Conservation (phyloP, 1,284 basidiomycete species). For the Boletus austroedulis region DNA sequence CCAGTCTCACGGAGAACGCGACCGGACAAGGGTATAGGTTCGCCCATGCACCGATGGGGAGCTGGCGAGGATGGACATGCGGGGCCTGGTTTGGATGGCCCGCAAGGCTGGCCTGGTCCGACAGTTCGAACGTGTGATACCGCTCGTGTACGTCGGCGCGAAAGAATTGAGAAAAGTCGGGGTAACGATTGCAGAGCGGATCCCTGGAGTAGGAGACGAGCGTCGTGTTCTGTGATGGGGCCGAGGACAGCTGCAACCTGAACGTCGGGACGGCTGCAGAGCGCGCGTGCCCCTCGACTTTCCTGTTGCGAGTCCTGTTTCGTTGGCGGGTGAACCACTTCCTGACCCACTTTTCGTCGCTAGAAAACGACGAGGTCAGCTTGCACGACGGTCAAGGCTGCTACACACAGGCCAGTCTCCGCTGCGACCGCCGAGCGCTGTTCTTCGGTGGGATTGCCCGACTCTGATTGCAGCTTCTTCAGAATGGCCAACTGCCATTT, state of each 20-base stretch:
- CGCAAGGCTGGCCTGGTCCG: neutral
- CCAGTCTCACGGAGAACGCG: slow-evolving; percentile 22
- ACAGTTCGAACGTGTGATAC: slow-evolving; percentile 5
- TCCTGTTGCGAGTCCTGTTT: slow-evolving; percentile 22
- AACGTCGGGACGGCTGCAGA: slow-evolving; percentile 13
- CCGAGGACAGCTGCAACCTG: slow-evolving; percentile 15
- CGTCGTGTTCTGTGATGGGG: neutral
- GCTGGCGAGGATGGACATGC: neutral
- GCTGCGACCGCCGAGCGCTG: slow-evolving; percentile 23
- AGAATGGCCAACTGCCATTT: slow-evolving; percentile 35
- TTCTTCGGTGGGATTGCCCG: slow-evolving; percentile 22
- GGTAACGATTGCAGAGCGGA: slow-evolving; percentile 33
- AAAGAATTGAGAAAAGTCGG: slow-evolving; percentile 36
- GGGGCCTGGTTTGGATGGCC: neutral
- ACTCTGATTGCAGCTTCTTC: slow-evolving; percentile 24
- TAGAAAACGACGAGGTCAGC: slow-evolving; percentile 10
- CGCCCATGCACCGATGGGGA: neutral
- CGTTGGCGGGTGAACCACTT: slow-evolving; percentile 35
- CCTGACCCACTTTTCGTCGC: slow-evolving; percentile 31
- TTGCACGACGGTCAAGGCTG: neutral
- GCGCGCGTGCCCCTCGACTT: neutral
- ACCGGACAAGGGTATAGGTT: slow-evolving; percentile 18
- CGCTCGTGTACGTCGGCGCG: slow-evolving; percentile 13
- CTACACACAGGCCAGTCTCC: slow-evolving; percentile 35
- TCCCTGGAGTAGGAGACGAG: slow-evolving; percentile 30